Conservation (phyloP, 805 yeast genomes). For the Nakazawaea holstii region DNA sequence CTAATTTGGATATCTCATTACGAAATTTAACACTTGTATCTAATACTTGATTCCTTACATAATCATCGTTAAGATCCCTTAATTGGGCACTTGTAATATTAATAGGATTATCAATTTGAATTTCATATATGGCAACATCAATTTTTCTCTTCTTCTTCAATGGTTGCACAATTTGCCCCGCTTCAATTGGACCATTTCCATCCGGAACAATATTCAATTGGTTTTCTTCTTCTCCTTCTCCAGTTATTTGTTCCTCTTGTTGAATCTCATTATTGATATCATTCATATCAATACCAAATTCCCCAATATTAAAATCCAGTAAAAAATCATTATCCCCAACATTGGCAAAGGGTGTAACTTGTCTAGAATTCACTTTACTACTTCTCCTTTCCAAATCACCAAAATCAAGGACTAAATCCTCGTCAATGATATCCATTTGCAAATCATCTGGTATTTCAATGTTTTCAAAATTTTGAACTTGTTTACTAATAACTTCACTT, state of each 20-base stretch:
- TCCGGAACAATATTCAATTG: no score
- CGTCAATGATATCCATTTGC: neutral
- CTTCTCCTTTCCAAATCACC: constrained; percentile 1
- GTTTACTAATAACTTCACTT: neutral
- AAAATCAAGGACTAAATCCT: neutral
- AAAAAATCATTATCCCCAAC: neutral
- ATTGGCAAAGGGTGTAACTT: neutral
- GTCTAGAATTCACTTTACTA: neutral
- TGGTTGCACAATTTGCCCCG: no score
- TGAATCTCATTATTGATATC: neutral
- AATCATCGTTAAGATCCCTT: neutral
- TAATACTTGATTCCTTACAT: neutral
- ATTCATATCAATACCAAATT: neutral
- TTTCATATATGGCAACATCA: neutral
- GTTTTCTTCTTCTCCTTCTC: no score
- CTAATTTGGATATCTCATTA: neutral
- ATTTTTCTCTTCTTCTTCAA: neutral
- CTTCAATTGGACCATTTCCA: no score
- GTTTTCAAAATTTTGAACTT: neutral
- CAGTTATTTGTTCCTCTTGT: no score
- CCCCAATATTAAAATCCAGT: neutral
- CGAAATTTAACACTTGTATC: neutral
- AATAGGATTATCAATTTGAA: neutral
- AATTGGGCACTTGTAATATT: neutral
- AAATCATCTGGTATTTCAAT: neutral